Base-by-base conservation (phyloP, 768 basidiomycete species). In the Trametes villosa region DNA sequence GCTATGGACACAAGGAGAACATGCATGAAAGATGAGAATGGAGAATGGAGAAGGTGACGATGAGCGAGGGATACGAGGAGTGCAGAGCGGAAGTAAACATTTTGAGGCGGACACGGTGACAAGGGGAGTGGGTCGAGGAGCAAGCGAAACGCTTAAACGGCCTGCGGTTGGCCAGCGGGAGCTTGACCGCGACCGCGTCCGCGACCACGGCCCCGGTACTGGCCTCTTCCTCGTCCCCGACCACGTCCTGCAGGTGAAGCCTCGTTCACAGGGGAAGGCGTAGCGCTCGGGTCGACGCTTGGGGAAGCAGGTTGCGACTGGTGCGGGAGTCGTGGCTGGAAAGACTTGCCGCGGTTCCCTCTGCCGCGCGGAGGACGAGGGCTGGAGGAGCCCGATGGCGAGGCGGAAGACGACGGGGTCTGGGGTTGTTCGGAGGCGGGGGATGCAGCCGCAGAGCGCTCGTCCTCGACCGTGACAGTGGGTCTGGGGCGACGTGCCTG, bases 141-240 rank as follows among this genome's bases (percentile, higher is more conserved):
- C 4, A 11, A 45, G 22, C 4, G 22, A 12, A 15, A 48, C n/a
- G 22, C 1, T 17, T 18, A 34, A 50, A 3, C 11, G 31, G 20
- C 9, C 13, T 3, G 11, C 22, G 22, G 13, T 24, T 20, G 24
- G 15, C 18, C 20, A 42, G 24, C 29, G 45, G 49, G 42, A 17
- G 41, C 53, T 24, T 57, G 56, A 1, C 72, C 72, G 44, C 70
- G 66, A 27, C 74, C 73, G 31, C 71, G 73, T 22, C 77, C 56
- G 27, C 69, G 70, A 7, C 73, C 72, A 52, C 68, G 67, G 49
- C 72, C 71, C 42, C 68, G 70, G 9, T 71, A 72, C 40, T 70
- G 73, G n/a, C 77, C 77, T 26, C 77, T 70, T 8, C 78, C 78
- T 29, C 77, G 72, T 12, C 81, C 78, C 36, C 80, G 72, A 17